These are phyloP conservation scores for Colletotrichum eleusines DNA, from an alignment of 2,329 filamentous ascomycete species.

Conservation along the genomic window DNA sequence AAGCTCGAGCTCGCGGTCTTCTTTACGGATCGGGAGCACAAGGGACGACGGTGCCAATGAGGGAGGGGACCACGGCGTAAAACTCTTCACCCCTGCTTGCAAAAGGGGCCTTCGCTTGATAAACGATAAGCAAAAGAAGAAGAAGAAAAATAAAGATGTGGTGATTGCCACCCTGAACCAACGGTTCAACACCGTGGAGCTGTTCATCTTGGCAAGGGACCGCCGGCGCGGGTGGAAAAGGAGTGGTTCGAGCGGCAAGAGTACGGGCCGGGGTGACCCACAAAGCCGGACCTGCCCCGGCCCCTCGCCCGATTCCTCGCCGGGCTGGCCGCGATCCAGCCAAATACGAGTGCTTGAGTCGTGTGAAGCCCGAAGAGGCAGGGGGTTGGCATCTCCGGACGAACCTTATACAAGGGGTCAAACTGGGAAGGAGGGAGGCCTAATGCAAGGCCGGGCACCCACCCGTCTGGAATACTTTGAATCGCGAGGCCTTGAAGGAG, in stretches of 20 bases:
- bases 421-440: neutral
- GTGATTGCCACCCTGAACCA: conserved; percentile 12
- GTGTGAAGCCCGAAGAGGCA: conserved; percentile 11
- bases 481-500: neutral
- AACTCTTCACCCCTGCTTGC: neutral
- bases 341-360: conserved; percentile 20
- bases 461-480: neutral
- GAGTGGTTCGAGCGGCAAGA: neutral
- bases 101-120: too few species aligned
- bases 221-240: neutral
- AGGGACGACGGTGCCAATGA: neutral
- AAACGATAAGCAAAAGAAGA: too few species aligned
- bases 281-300: conserved; percentile 3
- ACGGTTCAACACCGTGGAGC: neutral
- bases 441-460: neutral
- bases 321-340: conserved; percentile 2
- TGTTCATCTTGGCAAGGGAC: neutral
- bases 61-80: neutral
- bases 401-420: neutral
- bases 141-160: too few species aligned
- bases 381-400: neutral
- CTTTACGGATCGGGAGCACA: too few species aligned
- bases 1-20: neutral
- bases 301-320: conserved; percentile 7
- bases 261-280: conserved; percentile 11